Evolutionary conservation across 1,139 yeast genomes (phyloP).

Genomic region (Saccharomyces hybrid): DNA sequence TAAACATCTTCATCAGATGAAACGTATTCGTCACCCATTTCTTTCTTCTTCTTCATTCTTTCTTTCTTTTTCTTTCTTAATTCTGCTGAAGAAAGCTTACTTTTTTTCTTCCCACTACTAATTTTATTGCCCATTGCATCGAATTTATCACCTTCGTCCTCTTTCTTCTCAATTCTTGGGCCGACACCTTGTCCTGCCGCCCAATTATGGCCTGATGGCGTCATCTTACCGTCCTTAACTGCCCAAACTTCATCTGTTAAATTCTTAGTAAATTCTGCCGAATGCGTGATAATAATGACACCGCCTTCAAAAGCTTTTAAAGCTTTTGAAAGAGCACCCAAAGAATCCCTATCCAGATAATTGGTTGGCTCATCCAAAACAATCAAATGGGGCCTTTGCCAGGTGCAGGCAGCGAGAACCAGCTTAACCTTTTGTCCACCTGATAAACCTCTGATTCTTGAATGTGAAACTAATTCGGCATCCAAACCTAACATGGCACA

Average conservation of each 20-base stretch:
- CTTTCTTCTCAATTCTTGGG: constrained; percentile 96
- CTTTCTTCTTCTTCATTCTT: constrained; percentile 99
- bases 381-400: constrained; percentile 99
- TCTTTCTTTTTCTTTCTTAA: constrained; percentile 99
- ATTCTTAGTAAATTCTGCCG: constrained; percentile 98
- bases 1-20: constrained; percentile 67
- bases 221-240: constrained; percentile 92
- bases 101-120: constrained; percentile 88
- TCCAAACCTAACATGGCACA: constrained; percentile 97
- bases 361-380: constrained; percentile 98
- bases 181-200: constrained; percentile 99
- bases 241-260: constrained; percentile 99
- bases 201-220: constrained; percentile 99
- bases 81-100: constrained; percentile 95
- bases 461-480: constrained; percentile 96
- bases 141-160: constrained; percentile 91
- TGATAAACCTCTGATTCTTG: constrained; percentile 98
- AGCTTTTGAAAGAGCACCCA: constrained; percentile 98
- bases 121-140: constrained; percentile 99
- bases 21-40: constrained; percentile 95
- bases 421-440: constrained; percentile 99
- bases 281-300: constrained; percentile 97
- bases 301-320: constrained; percentile 98
- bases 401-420: constrained; percentile 98
- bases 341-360: constrained; percentile 97